Base-by-base conservation (phyloP, 148 eudicot genomes). In the Spergularia bocconei region DNA sequence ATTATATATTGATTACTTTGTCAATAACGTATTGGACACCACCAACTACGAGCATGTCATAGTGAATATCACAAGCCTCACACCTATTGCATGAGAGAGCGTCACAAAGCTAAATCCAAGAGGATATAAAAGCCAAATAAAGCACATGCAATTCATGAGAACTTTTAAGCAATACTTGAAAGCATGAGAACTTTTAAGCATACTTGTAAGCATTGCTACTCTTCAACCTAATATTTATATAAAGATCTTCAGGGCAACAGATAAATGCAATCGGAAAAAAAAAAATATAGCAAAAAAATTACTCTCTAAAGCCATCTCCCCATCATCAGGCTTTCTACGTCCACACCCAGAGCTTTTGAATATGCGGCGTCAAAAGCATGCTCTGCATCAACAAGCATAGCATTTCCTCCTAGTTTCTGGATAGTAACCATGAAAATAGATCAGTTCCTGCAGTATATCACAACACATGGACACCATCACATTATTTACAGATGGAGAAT, bases 241-340 rank as follows among this genome's bases (percentile, higher is more conserved):
- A 69, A 36, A 25, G 65, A 52, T 63, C 17, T 44, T 57, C 38
- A 38, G 56, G 47, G 5, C 11, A 52, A 58, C 11, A 62, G 38
- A 58, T 25, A 48, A 23, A 57, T 36, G 29, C 56, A 66, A 8
- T 29, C 11, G 21, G 47, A n/a, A n/a, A n/a, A 21, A 19, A 39
- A 16, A 25, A 66, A 29, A 77, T 74, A 65, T n/a, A 73, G 52
- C 70, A 69, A 6, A 59, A 47, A 47, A 79, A 74, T 87, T 91
- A 94, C 98, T 91, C 85, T 94, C 98, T 71, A 94, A 82, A 48
- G 96, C 98, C 98, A 94, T 94, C 85, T 94, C 98, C 79, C 98
- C 98, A 73, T 91, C 87, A 82, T 94, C 97, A 77, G 98, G 98
- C 82, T 93, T 83, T 93, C 98, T 41, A 93, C 93, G 83, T 93